These are phyloP conservation scores for Amphicarpaea edgeworthii DNA, from an alignment of 306 rosid species.

Conservation along the genomic window DNA sequence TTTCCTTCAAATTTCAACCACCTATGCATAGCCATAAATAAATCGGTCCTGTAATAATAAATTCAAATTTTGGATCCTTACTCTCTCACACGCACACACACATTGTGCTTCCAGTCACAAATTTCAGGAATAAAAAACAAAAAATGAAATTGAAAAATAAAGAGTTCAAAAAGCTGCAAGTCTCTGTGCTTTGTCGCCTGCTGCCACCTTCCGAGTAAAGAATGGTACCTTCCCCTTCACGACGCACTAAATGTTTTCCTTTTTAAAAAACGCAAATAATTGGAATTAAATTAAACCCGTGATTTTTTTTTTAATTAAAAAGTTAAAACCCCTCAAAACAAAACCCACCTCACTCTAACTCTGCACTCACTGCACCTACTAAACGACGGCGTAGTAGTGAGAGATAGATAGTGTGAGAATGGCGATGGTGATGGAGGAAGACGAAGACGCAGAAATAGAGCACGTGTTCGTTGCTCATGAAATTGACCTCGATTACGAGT, in stretches of 20 bases:
- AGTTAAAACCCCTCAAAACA: slow-evolving; percentile 1
- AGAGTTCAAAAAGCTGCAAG: not conserved
- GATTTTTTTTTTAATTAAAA: not conserved
- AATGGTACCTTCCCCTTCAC: slow-evolving; percentile 40
- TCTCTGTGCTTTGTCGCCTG: slow-evolving; percentile 30
- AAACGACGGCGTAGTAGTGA: not conserved
- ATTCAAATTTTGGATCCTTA: slow-evolving; percentile 29
- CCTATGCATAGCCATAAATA: slow-evolving; percentile 13
- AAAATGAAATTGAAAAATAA: not conserved
- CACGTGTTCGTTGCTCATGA: slow-evolving; percentile 58
- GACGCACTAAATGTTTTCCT: not conserved
- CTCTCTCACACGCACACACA: not conserved
- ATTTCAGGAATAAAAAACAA: slow-evolving; percentile 22
- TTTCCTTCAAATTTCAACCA: slow-evolving; percentile 21
- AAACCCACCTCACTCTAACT: not conserved
- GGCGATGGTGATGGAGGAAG: slow-evolving; percentile 44
- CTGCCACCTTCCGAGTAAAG: slow-evolving; percentile 16
- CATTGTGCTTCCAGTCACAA: slow-evolving; percentile 5
- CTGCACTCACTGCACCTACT: slow-evolving; percentile 1
- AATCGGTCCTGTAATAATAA: slow-evolving; percentile 31
- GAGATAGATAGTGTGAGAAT: not conserved
- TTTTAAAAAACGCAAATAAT: not conserved
- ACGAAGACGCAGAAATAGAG: slow-evolving; percentile 49
- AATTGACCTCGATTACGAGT: slow-evolving; percentile 62
- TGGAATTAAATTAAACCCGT: not conserved